Base-by-base conservation (phyloP, 2,329 filamentous ascomycete species). In the Fusarium penzigii region DNA sequence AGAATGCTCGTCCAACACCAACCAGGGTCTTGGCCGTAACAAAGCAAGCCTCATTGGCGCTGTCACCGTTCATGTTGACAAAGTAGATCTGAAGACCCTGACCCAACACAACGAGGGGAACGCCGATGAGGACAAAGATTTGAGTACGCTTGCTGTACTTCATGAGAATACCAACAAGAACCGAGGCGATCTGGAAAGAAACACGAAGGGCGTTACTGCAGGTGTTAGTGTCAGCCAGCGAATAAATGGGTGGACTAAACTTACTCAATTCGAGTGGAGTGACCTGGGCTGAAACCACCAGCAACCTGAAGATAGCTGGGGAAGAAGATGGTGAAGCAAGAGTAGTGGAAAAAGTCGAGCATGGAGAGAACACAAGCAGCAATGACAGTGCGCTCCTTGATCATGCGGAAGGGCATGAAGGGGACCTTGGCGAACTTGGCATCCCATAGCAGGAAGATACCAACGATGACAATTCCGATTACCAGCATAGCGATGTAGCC, bases 221-320 rank as follows among this genome's bases (percentile, higher is more conserved):
- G 1, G 39, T 12, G 25, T 57, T 2, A 49, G 42, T 12, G 13
- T 8, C 6, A 5, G 4, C 20, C 6, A 5, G 4, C 20, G 6
- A 2, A 1, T 0, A 6, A 0, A 11, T 2, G 6, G 0, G 0
- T 6, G 44, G 16, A 4, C 39, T n/a, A n/a, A 9, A 17, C 65
- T 53, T 61, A 70, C 68, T 71, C 68, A 8, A 70, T 74, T 12
- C 72, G 71, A 5, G 70, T 73, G 0, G 72, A 68, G 7, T 68
- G 62, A 1, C 68, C 72, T 0, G 72, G 63, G 3, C 62, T 65
- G 17, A 70, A 74, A 6, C 66, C 63, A 1, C 68, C 71, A 13
- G 70, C 71, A 3, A 75, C 71, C 44, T 73, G 71, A 0, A 75
- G 66, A 40, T 72, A 75, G 41, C 72, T 75, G 0, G 71, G 70